A percentile compares a stretch with the other conserved stretches of the same genome.
phyloP scores from a whole-genome alignment of 108 stramenopile species.

The Skeletonema marinoi region DNA sequence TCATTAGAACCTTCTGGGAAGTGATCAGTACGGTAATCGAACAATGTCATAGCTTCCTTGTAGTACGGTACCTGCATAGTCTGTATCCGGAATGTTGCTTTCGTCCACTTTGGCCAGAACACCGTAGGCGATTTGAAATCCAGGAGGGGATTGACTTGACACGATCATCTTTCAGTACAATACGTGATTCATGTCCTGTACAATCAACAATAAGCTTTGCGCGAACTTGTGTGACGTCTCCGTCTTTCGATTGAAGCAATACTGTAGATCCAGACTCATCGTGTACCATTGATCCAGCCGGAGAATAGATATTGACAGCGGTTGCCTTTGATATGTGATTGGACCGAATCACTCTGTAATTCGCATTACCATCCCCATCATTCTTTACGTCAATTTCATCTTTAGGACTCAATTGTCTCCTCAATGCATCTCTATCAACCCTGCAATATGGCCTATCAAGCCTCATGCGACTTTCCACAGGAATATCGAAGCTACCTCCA shows the following conservation, averaged over 20 bases:
- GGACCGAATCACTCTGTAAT: constrained; percentile 59
- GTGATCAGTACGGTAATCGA: constrained; percentile 96
- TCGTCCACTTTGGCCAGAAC: constrained; percentile 78
- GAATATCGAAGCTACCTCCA: constrained; percentile 88
- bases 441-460: constrained; percentile 86
- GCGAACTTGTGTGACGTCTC: constrained; percentile 61
- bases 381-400: constrained; percentile 25
- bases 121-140: constrained; percentile 97
- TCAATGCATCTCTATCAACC: constrained; percentile 75
- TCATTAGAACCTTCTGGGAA: constrained; percentile 51
- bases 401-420: constrained; percentile 50
- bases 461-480: constrained; percentile 67
- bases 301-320: constrained; percentile 78
- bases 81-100: constrained; percentile 45
- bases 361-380: constrained; percentile 25
- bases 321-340: constrained; percentile 76
- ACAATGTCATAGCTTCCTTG: constrained; percentile 94
- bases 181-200: constrained; percentile 90
- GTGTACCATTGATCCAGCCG: constrained; percentile 66
- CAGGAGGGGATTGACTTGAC: constrained; percentile 58
- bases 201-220: constrained; percentile 89
- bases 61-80: constrained; percentile 86
- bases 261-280: constrained; percentile 70
- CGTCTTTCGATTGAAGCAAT: constrained; percentile 53
- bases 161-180: constrained; percentile 80